These are phyloP conservation scores for Oryza punctata DNA, from an alignment of 176 grass and related monocot genomes.

Conservation along the genomic window DNA sequence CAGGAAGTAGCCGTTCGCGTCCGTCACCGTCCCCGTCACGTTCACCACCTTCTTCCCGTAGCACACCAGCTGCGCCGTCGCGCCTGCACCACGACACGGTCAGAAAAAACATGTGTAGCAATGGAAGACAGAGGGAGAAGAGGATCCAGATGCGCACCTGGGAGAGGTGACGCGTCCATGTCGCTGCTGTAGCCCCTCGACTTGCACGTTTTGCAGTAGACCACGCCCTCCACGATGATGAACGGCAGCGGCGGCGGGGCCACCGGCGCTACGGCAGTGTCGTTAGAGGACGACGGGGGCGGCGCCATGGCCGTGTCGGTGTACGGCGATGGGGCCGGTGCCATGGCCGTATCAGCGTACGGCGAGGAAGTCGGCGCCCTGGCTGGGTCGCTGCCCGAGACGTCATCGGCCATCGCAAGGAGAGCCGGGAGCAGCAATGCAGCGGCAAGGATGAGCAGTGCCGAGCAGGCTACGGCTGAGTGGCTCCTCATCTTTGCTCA, in stretches of 20 bases:
- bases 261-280: not conserved
- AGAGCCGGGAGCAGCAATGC: slow-evolving; percentile 20
- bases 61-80: slow-evolving; percentile 50
- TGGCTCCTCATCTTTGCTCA: slow-evolving; percentile 7
- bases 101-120: not conserved
- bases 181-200: slow-evolving; percentile 39
- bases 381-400: not conserved
- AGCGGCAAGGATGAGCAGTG: slow-evolving; percentile 2
- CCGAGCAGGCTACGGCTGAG: not conserved
- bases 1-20: slow-evolving; percentile 55
- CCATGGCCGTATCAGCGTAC: not conserved
- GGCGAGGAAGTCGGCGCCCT: not conserved
- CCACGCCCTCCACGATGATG: slow-evolving; percentile 54
- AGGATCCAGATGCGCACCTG: slow-evolving; percentile 29
- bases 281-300: not conserved
- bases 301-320: not conserved
- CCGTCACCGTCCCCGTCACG: slow-evolving; percentile 48
- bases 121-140: not conserved
- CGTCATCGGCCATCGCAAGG: slow-evolving; percentile 2
- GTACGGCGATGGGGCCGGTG: not conserved
- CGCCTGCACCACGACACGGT: slow-evolving; percentile 17
- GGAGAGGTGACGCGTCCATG: slow-evolving; percentile 50
- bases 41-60: slow-evolving; percentile 58
- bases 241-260: slow-evolving; percentile 30
- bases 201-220: slow-evolving; percentile 71